phyloP scores from a whole-genome alignment of 2,329 filamentous ascomycete species.

The Metarhizium humberi region DNA sequence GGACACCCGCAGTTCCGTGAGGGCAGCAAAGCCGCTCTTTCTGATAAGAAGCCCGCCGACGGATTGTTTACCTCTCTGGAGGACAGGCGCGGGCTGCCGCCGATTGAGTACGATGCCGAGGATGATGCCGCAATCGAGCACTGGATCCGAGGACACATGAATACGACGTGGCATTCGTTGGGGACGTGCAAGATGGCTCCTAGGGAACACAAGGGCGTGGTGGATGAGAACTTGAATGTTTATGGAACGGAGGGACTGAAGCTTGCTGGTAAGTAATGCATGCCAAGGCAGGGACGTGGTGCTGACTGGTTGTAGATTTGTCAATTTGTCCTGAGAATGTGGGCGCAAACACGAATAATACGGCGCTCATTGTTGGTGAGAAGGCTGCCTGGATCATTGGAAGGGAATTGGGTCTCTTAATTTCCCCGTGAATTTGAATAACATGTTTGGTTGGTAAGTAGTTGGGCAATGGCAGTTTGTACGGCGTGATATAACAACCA shows the following conservation, averaged over 20 bases:
- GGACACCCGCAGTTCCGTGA: constrained; percentile 33
- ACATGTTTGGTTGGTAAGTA: not conserved
- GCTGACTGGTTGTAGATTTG: constrained; percentile 18
- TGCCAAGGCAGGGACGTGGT: not conserved
- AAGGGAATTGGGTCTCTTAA: constrained; percentile 14
- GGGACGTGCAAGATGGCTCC: constrained; percentile 44
- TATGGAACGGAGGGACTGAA: constrained; percentile 34
- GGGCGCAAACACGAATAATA: constrained; percentile 33
- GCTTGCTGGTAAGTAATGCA: constrained; percentile 31
- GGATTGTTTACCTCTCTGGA: constrained; percentile 12
- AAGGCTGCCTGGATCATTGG: constrained; percentile 26
- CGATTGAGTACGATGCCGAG: constrained; percentile 36
- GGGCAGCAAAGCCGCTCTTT: constrained; percentile 27
- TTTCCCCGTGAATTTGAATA: constrained; percentile 7
- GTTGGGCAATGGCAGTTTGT: no score
- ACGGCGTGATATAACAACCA: no score
- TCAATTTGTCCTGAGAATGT: constrained; percentile 30
- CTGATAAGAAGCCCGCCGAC: constrained; percentile 13
- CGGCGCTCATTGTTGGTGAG: constrained; percentile 35
- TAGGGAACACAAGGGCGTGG: constrained; percentile 32
- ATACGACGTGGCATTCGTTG: constrained; percentile 36
- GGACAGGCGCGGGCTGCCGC: constrained; percentile 15
- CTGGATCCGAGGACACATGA: constrained; percentile 26
- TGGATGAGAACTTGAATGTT: constrained; percentile 30
- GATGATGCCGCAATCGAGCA: constrained; percentile 39